These are phyloP conservation scores for Keithomyces neogunnii DNA, from an alignment of 2,329 filamentous ascomycete genomes.

Conservation along the genomic window DNA sequence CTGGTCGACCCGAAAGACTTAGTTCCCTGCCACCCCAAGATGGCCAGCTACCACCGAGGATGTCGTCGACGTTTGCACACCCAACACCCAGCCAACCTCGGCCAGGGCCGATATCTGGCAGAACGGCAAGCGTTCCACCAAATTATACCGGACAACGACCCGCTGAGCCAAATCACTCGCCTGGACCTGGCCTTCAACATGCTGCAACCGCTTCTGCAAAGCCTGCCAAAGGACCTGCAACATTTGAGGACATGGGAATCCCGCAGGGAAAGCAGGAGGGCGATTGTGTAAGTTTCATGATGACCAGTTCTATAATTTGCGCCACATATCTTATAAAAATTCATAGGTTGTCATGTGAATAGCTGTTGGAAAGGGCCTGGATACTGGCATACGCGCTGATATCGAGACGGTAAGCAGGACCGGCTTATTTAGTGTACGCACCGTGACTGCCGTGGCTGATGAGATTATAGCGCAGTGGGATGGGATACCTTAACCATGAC, in stretches of 20 bases:
- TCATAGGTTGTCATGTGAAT: constrained; percentile 5
- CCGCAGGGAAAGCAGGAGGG: constrained; percentile 73
- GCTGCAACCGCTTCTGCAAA: constrained; percentile 24
- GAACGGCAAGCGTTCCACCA: constrained; percentile 30
- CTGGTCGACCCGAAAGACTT: constrained; percentile 22
- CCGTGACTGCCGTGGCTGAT: not conserved
- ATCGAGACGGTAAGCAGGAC: too few species aligned
- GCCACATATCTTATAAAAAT: not conserved
- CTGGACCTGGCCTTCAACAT: constrained; percentile 19
- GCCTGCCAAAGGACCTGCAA: constrained; percentile 72
- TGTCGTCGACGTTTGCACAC: constrained; percentile 11
- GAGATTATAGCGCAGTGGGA: not conserved
- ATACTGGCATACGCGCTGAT: not conserved
- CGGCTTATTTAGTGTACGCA: not conserved
- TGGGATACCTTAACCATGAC: not conserved
- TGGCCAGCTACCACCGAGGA: constrained; percentile 13
- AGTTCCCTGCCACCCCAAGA: constrained; percentile 22
- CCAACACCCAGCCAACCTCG: constrained; percentile 11
- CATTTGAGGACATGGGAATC: constrained; percentile 98
- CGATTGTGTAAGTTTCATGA: constrained; percentile 66
- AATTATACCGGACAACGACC: constrained; percentile 14
- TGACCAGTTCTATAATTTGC: not conserved
- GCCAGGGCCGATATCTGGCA: constrained; percentile 14
- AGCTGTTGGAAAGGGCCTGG: not conserved
- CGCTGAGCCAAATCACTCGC: constrained; percentile 1